Evolutionary conservation across 148 eudicot genomes (phyloP).

Genomic region (Fagopyrum esculentum): DNA sequence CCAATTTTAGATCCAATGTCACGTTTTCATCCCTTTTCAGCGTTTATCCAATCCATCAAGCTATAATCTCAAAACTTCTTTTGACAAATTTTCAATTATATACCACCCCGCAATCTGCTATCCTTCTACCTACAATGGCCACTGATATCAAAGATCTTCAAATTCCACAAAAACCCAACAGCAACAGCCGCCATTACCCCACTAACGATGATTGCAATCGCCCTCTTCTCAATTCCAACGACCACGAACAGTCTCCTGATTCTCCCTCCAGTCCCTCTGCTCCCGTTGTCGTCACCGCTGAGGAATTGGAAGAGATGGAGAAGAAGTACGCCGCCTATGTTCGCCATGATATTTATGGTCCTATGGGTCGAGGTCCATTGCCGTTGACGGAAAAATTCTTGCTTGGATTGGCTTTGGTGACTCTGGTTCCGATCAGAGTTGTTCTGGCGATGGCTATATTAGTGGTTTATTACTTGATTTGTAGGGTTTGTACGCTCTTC

Average conservation of each 20-base stretch:
- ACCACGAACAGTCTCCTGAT: conserved; percentile 11
- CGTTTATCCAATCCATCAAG: background rate
- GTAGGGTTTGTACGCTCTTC: conserved; percentile 57
- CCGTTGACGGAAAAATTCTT: conserved; percentile 45
- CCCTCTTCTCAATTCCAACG: conserved; percentile 49
- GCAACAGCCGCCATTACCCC: conserved; percentile 13
- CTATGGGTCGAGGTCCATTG: conserved; percentile 59
- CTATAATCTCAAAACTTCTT: background rate
- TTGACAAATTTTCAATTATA: background rate
- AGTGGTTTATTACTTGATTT: conserved; percentile 58
- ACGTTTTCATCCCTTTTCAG: background rate
- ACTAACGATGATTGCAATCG: conserved; percentile 33
- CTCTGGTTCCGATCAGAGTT: conserved; percentile 54
- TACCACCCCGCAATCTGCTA: background rate
- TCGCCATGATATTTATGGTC: conserved; percentile 61
- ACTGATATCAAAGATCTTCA: conserved; percentile 21
- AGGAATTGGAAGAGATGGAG: conserved; percentile 47
- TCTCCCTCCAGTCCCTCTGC: conserved; percentile 17
- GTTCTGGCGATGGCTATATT: conserved; percentile 29
- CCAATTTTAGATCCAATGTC: background rate
- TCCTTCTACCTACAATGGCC: background rate
- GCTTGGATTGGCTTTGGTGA: conserved; percentile 36
- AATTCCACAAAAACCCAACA: background rate
- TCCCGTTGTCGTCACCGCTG: conserved; percentile 17
- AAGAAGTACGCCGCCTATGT: conserved; percentile 70